Evolutionary conservation across 1,284 basidiomycete species (phyloP), one percentile per base, ranked within the genome.

Genomic region (Schizopora paradoxa): DNA sequence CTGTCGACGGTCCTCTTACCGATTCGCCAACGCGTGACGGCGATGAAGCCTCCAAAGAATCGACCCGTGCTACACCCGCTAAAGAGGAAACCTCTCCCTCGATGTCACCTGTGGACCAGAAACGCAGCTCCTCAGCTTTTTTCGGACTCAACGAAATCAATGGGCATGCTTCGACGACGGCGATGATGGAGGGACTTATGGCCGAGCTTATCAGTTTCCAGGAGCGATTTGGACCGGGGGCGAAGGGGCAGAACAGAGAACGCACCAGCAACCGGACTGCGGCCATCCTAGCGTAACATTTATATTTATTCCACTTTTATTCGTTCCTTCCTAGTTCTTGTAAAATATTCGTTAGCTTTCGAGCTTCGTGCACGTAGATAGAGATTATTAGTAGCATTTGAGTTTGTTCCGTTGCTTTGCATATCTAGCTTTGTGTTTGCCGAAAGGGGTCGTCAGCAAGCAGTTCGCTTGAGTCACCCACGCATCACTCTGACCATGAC

Each of bases 101-200:
- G 48, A 47, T 5, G 28, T 46, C 14, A 28, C 11, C 46, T 52
- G 27, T 45, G 41, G 49, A 13, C 32, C 26, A n/a, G 31, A 34
- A 11, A 18, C 42, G 18, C 14, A 16, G 16, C 32, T 19, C 8
- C 5, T 32, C 18, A 16, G 33, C 33, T 6, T 13, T n/a, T 35
- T 16, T 4, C 14, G 18, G 4, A 5, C 3, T 35, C 10, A 35
- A 4, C 11, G 33, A 35, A 8, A 22, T 19, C 33, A 35, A 16
- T 6, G 19, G 35, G n/a, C 52, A 56, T 19, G 56, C 56, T 38
- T 66, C 66, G 49, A 85, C 83, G 38, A 82, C 86, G 73, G 81
- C 78, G 64, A 73, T 88, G 68, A 87, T 94, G 81, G 90, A 92
- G 63, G 85, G 86, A 57, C 68, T 95, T 4, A 90, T 90, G 77